These are phyloP conservation scores for Talaromyces amestolkiae DNA, from an alignment of 2,329 filamentous ascomycete genomes.

Conservation along the genomic window DNA sequence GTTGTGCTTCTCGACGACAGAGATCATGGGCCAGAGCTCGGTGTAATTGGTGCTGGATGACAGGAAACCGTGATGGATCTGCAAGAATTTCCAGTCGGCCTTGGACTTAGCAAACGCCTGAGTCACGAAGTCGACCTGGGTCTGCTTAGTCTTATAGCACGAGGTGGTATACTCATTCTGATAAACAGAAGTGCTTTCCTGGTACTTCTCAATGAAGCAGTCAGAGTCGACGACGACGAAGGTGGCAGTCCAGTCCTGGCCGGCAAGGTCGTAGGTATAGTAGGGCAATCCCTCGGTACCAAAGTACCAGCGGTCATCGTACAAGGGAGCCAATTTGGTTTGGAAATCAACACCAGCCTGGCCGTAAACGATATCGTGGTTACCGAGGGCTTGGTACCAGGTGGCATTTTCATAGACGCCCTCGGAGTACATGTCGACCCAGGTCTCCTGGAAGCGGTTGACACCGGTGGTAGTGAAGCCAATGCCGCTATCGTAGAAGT, in stretches of 20 bases:
- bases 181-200: constrained; percentile 25
- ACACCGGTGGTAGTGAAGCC: constrained; percentile 27
- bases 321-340: constrained; percentile 26
- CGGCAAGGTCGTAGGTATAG: constrained; percentile 26
- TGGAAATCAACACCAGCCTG: constrained; percentile 28
- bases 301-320: constrained; percentile 29
- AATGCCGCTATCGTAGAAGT: constrained; percentile 29
- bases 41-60: constrained; percentile 24
- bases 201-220: constrained; percentile 27
- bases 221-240: constrained; percentile 28
- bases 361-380: constrained; percentile 27
- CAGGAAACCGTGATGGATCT: constrained; percentile 26
- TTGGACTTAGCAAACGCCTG: constrained; percentile 25
- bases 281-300: constrained; percentile 23
- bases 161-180: constrained; percentile 24
- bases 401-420: constrained; percentile 23
- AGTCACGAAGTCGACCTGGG: constrained; percentile 25
- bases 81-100: constrained; percentile 28
- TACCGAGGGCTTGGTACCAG: constrained; percentile 28
- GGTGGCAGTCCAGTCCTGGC: constrained; percentile 26
- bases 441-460: constrained; percentile 25
- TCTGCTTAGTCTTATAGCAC: constrained; percentile 25
- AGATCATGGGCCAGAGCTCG: constrained; percentile 25
- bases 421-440: constrained; percentile 26
- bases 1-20: constrained; percentile 23